Conservation (phyloP, 768 basidiomycete species). For the Sarcodon sp. region DNA sequence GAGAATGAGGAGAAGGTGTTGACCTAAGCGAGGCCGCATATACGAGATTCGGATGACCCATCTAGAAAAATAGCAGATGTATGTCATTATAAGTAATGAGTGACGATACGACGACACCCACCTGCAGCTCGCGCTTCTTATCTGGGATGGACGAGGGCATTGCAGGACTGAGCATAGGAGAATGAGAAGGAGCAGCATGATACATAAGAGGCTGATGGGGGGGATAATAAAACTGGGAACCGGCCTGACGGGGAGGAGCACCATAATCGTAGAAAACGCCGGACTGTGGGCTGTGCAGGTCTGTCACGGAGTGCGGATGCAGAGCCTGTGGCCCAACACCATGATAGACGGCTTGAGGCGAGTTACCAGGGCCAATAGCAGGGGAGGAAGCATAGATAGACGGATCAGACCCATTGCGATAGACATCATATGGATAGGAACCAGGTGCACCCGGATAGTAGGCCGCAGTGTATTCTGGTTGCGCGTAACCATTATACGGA, state of each 20-base stretch:
- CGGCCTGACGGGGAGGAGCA: conserved; percentile 28
- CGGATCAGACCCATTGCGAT: conserved; percentile 35
- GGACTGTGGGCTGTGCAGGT: conserved; percentile 33
- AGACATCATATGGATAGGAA: conserved; percentile 34
- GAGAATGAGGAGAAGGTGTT: conserved; percentile 27
- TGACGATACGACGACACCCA: conserved; percentile 9
- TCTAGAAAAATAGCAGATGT: conserved; percentile 20
- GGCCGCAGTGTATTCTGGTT: conserved; percentile 38
- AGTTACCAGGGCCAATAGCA: conserved; percentile 26
- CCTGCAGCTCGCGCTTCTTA: conserved; percentile 50
- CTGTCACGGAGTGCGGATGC: conserved; percentile 27
- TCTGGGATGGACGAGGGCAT: conserved; percentile 27
- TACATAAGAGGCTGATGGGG: conserved; percentile 43
- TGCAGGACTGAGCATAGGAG: conserved; percentile 40
- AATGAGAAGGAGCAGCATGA: conserved; percentile 35
- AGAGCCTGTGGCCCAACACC: conserved; percentile 26
- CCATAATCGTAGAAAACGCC: conserved; percentile 49
- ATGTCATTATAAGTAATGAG: conserved; percentile 7
- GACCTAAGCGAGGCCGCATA: conserved; percentile 25
- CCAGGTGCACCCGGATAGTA: conserved; percentile 42
- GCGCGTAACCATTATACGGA: conserved; percentile 37
- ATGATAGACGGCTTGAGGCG: conserved; percentile 37
- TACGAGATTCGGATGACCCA: conserved; percentile 23
- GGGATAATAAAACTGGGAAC: conserved; percentile 50
- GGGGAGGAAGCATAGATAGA: conserved; percentile 35